Conservation (phyloP, 73 alveolate species). For the Halteria grandinella region DNA sequence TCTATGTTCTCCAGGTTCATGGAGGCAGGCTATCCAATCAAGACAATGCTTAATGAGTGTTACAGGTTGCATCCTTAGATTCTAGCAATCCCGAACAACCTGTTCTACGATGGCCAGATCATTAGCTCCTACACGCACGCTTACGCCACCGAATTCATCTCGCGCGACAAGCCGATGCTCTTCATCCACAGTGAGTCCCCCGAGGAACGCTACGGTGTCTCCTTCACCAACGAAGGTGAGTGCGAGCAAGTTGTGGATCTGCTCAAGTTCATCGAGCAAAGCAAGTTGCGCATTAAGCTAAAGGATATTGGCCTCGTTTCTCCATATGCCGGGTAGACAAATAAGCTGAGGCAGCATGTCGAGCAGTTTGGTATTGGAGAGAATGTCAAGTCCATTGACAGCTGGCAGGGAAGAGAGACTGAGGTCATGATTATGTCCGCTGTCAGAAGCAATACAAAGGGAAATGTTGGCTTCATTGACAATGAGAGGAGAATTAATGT, state of each 20-base stretch:
- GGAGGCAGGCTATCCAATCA: not conserved
- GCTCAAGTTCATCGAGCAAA: not conserved
- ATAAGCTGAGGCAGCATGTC: not conserved
- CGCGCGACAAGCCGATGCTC: not conserved
- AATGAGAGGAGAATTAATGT: constrained; percentile 76
- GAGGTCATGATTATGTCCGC: constrained; percentile 7
- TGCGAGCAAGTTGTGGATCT: not conserved
- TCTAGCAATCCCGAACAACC: not conserved
- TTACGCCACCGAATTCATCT: not conserved
- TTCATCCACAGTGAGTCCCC: not conserved
- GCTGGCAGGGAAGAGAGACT: constrained; percentile 36
- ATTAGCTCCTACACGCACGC: not conserved
- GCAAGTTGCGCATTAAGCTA: not conserved
- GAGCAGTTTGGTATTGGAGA: not conserved
- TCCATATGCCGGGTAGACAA: constrained; percentile 14
- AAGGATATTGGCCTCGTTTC: constrained; percentile 6
- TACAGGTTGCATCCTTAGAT: constrained; percentile 17
- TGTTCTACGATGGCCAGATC: not conserved
- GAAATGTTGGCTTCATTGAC: not conserved
- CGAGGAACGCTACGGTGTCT: not conserved
- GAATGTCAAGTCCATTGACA: not conserved
- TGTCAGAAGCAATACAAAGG: not conserved
- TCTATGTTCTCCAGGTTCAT: constrained; percentile 5
- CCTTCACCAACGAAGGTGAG: not conserved
- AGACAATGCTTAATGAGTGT: not conserved